These are phyloP conservation scores for Rhynchospora breviuscula DNA, from an alignment of 176 grass and related monocot species.

Conservation along the genomic window DNA sequence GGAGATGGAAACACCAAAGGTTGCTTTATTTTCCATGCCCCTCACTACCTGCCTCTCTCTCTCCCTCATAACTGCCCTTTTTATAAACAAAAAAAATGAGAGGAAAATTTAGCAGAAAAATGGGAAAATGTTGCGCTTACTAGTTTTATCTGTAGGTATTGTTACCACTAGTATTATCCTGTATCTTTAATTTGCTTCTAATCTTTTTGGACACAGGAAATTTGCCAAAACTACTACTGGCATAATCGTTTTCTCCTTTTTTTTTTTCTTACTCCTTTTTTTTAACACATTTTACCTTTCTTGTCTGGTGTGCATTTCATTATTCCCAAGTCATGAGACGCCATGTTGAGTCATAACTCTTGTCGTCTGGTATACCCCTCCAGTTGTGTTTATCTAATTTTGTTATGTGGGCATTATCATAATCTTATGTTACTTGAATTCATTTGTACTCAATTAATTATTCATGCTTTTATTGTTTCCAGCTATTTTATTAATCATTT, in stretches of 20 bases:
- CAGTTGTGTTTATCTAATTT: not conserved
- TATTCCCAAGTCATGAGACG: not conserved
- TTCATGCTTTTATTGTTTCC: not conserved
- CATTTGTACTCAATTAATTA: not conserved
- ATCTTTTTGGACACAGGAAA: too few species aligned
- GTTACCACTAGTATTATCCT: too few species aligned
- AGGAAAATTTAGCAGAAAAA: too few species aligned
- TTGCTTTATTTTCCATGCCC: conserved; percentile 14
- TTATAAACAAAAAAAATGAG: too few species aligned
- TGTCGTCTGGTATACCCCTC: not conserved
- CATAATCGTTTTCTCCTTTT: too few species aligned
- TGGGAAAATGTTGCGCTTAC: too few species aligned
- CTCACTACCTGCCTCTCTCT: not conserved
- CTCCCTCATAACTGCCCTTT: too few species aligned
- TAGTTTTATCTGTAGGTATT: too few species aligned
- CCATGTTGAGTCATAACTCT: not conserved
- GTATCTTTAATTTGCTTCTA: too few species aligned
- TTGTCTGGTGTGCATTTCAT: not conserved
- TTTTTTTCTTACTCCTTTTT: too few species aligned
- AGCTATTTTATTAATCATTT: not conserved
- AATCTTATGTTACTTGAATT: not conserved
- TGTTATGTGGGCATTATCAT: not conserved
- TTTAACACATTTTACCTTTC: not conserved
- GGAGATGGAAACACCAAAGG: conserved; percentile 69
- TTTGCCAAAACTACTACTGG: too few species aligned